Percentiles rank a stretch among this genome's conserved stretches.
Conservation (phyloP, 768 basidiomycete species). For the Boletus rufocinnamomeus region DNA sequence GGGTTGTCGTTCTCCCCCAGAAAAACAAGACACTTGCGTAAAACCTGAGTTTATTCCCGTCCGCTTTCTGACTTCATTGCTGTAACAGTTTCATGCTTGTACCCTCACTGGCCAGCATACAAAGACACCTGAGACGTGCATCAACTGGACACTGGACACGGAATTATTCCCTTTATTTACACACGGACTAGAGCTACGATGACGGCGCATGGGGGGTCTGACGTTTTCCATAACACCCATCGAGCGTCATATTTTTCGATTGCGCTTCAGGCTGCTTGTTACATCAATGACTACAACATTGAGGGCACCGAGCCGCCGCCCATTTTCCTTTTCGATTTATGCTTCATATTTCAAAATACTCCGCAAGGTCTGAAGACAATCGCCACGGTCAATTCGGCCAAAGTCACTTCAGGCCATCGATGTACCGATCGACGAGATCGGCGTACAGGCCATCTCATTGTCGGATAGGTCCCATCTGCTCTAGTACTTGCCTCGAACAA, state of each 20-base stretch:
- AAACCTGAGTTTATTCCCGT: neutral
- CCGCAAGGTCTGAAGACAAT: neutral
- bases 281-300: neutral
- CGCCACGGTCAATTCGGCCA: neutral
- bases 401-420: neutral
- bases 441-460: neutral
- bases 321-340: neutral
- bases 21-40: neutral
- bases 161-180: neutral
- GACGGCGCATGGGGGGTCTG: neutral
- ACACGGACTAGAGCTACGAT: neutral
- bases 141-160: neutral
- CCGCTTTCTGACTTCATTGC: neutral
- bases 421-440: neutral
- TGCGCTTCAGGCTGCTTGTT: neutral
- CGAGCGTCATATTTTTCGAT: neutral
- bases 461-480: neutral
- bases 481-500: neutral
- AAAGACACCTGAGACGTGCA: neutral
- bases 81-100: neutral
- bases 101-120: neutral
- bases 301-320: neutral
- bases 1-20: neutral
- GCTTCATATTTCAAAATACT: neutral
- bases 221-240: neutral